phyloP scores from a whole-genome alignment of 257 asterid species.

The Anisodus acutangulus region DNA sequence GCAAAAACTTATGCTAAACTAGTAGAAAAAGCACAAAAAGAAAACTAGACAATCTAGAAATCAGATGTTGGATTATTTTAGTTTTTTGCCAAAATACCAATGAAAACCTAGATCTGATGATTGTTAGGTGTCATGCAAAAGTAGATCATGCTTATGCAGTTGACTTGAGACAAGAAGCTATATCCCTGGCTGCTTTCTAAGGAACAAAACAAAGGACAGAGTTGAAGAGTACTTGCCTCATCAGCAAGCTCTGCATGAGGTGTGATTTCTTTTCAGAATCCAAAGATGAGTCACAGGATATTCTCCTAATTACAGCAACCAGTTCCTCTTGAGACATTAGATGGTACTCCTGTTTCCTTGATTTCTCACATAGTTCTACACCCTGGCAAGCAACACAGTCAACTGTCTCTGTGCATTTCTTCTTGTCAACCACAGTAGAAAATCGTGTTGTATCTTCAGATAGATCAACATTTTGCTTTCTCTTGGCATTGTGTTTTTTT shows the following conservation, averaged over 20 bases:
- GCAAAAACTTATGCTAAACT: not conserved
- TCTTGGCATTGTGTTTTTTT: slow-evolving; percentile 30
- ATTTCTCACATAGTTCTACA: slow-evolving; percentile 33
- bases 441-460: slow-evolving; percentile 39
- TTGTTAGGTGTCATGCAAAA: not conserved
- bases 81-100: not conserved
- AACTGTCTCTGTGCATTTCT: slow-evolving; percentile 41
- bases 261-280: slow-evolving; percentile 60
- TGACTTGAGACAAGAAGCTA: not conserved
- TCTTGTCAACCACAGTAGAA: slow-evolving; percentile 47
- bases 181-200: not conserved
- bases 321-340: slow-evolving; percentile 66
- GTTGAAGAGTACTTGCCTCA: slow-evolving; percentile 59
- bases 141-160: slow-evolving; percentile 12
- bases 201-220: slow-evolving; percentile 6
- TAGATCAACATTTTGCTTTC: slow-evolving; percentile 39
- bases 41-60: slow-evolving; percentile 14
- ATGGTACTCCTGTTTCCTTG: slow-evolving; percentile 54
- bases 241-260: slow-evolving; percentile 69
- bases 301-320: slow-evolving; percentile 71
- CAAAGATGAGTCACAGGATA: slow-evolving; percentile 72
- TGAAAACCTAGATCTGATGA: slow-evolving; percentile 11
- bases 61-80: slow-evolving; percentile 5
- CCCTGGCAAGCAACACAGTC: slow-evolving; percentile 34
- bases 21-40: not conserved